Evolutionary conservation across 2,329 filamentous ascomycete species (phyloP).

Genomic region (Clarireedia hainanense): DNA sequence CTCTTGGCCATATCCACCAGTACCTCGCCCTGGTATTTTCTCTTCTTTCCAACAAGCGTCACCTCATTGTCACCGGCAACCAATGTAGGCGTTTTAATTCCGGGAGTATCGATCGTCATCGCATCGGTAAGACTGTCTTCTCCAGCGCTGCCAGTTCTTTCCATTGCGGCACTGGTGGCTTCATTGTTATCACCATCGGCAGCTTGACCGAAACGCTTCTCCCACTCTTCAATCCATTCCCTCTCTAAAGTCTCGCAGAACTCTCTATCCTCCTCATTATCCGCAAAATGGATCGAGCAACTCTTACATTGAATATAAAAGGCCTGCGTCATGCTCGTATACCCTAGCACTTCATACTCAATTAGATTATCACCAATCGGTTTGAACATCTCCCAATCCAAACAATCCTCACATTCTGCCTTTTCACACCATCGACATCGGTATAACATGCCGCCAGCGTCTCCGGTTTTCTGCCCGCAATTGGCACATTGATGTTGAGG

Average conservation of each 20-base stretch:
- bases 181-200: background rate
- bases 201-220: constrained; percentile 12
- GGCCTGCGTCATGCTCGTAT: constrained; percentile 33
- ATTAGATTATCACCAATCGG: constrained; percentile 44
- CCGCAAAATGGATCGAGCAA: constrained; percentile 34
- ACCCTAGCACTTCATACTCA: constrained; percentile 44
- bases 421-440: constrained; percentile 47
- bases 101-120: constrained; percentile 27
- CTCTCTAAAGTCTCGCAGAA: constrained; percentile 26
- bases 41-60: background rate
- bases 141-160: constrained; percentile 7
- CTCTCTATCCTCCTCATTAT: constrained; percentile 22
- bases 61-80: constrained; percentile 16
- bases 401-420: constrained; percentile 51
- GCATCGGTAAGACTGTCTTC: constrained; percentile 27
- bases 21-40: background rate
- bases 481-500: constrained; percentile 47
- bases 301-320: constrained; percentile 44
- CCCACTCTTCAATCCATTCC: constrained; percentile 20
- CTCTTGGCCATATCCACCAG: background rate
- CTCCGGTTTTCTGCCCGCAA: constrained; percentile 42
- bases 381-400: constrained; percentile 42
- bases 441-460: constrained; percentile 36
- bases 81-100: constrained; percentile 21
- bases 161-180: background rate